A percentile compares a stretch with the other conserved stretches of the same genome.
These are phyloP conservation scores for Peronospora farinosa DNA, from an alignment of 352 stramenopile genomes.

Conservation along the genomic window DNA sequence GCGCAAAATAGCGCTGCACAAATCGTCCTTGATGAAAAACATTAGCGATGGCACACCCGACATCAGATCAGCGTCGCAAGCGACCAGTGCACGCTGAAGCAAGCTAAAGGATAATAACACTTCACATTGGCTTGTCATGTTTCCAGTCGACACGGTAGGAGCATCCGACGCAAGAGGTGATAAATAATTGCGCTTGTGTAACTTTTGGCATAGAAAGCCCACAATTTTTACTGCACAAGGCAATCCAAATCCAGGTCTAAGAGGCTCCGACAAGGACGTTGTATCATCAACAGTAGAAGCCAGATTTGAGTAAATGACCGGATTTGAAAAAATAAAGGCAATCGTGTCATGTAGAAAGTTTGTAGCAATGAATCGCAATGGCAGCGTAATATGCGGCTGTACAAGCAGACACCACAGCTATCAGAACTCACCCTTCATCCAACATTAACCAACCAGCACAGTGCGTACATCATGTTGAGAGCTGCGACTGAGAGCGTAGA, in stretches of 20 bases:
- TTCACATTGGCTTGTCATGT: slow-evolving; percentile 40
- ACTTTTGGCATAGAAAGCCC: slow-evolving; percentile 77
- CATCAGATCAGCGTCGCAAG: slow-evolving; percentile 47
- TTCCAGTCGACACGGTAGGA: slow-evolving; percentile 12
- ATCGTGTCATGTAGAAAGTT: slow-evolving; percentile 59
- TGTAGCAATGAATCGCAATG: slow-evolving; percentile 56
- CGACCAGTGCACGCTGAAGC: slow-evolving; percentile 45
- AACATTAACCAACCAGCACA: neutral
- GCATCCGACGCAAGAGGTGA: slow-evolving; percentile 20
- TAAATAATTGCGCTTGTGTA: slow-evolving; percentile 41
- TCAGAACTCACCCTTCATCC: slow-evolving; percentile 4
- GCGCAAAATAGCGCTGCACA: slow-evolving; percentile 66
- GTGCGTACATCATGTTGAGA: slow-evolving; percentile 49
- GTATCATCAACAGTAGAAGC: slow-evolving; percentile 1
- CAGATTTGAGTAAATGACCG: slow-evolving; percentile 40
- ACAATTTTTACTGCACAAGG: slow-evolving; percentile 75
- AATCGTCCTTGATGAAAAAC: slow-evolving; percentile 80
- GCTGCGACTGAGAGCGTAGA: slow-evolving; percentile 89
- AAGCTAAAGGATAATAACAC: slow-evolving; percentile 68
- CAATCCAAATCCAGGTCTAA: slow-evolving; percentile 48
- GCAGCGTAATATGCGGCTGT: slow-evolving; percentile 54
- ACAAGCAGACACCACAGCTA: neutral
- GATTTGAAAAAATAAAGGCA: slow-evolving; percentile 55
- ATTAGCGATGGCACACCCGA: slow-evolving; percentile 57
- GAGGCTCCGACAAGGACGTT: neutral